Percentiles rank a stretch among this genome's conserved stretches.
phyloP scores from a whole-genome alignment of 768 basidiomycete species.

The Pleurotus citrinopileatus region DNA sequence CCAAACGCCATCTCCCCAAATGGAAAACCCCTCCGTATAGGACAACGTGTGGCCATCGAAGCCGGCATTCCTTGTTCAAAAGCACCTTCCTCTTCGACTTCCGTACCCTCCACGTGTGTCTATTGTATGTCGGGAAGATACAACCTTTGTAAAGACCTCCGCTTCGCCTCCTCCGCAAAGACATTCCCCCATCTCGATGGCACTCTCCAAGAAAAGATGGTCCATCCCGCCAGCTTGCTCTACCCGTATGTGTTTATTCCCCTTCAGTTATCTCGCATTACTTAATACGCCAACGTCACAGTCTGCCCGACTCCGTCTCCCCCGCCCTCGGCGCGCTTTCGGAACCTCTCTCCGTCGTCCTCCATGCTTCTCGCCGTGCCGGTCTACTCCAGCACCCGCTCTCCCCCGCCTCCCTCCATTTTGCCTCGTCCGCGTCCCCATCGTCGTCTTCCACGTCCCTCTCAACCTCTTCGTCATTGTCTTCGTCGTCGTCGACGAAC shows the following conservation, averaged over 20 bases:
- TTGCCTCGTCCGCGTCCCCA: not conserved
- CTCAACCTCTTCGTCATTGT: not conserved
- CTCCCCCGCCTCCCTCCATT: conserved; percentile 48
- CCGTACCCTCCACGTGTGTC: conserved; percentile 34
- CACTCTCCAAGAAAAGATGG: conserved; percentile 83
- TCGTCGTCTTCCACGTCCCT: conserved; percentile 8
- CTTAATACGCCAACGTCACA: conserved; percentile 21
- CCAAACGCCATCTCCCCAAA: conserved; percentile 71
- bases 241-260: conserved; percentile 5
- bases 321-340: conserved; percentile 86
- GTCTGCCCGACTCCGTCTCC: conserved; percentile 71
- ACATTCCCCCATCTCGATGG: conserved; percentile 93
- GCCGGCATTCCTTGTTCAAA: conserved; percentile 85
- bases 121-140: conserved; percentile 78
- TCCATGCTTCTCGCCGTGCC: conserved; percentile 13
- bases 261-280: conserved; percentile 2
- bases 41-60: conserved; percentile 92
- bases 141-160: conserved; percentile 89
- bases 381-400: conserved; percentile 56
- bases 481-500: conserved; percentile 6
- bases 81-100: not conserved
- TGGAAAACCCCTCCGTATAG: conserved; percentile 59
- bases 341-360: conserved; percentile 84
- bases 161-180: conserved; percentile 88
- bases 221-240: conserved; percentile 64